These are phyloP conservation scores for Solanum etuberosum DNA, from an alignment of 257 asterid species.

Conservation along the genomic window DNA sequence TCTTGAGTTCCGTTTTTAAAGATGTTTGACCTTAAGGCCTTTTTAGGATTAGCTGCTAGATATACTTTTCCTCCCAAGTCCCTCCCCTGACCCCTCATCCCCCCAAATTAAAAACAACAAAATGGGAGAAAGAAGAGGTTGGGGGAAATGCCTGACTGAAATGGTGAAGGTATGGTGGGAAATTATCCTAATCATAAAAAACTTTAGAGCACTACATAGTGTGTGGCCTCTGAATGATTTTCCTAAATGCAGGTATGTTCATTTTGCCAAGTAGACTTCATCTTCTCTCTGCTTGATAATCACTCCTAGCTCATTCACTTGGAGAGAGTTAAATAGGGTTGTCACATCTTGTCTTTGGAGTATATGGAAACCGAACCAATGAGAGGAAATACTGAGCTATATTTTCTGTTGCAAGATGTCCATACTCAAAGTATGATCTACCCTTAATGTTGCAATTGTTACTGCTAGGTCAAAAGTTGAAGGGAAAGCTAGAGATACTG, in stretches of 20 bases:
- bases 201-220: neutral
- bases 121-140: neutral
- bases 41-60: neutral
- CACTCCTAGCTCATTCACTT: neutral
- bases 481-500: neutral
- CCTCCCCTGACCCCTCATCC: constrained; percentile 13
- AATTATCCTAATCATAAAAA: neutral
- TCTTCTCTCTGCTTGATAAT: neutral
- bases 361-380: neutral
- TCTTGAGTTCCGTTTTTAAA: neutral
- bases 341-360: neutral
- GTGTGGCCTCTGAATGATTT: neutral
- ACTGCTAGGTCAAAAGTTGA: neutral
- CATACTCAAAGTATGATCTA: neutral
- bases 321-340: neutral
- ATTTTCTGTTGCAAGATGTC: neutral
- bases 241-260: neutral
- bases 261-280: neutral
- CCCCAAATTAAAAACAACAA: neutral
- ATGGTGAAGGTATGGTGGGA: neutral
- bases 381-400: neutral
- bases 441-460: neutral
- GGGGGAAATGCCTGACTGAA: neutral
- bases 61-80: neutral
- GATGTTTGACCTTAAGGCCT: neutral